Evolutionary conservation across 2,329 filamentous ascomycete species (phyloP), one percentile per base, ranked within the genome.

Genomic region (Phaeosphaeria sp.): DNA sequence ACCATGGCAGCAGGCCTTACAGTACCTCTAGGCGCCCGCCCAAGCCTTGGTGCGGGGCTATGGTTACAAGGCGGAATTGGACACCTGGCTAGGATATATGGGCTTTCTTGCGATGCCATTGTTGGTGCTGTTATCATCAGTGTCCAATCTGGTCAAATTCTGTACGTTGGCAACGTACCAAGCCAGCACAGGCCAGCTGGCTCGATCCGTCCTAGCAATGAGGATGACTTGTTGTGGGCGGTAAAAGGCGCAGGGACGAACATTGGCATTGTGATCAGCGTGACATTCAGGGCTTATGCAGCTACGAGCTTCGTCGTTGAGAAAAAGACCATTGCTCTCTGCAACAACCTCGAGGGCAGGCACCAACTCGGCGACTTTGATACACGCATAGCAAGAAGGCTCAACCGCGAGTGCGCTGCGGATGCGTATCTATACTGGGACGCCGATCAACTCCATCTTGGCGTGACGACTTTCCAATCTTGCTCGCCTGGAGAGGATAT

Each of bases 31-130:
- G 87, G 87, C 2, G 69, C 85, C 23, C 84, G 87, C 6, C 87
- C 87, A 60, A 89, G 86, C 62, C 85, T 89, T 23, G 87, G 87
- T 2, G 82, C 85, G 0, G 87, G 87, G 0, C 63, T 87, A 15
- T 89, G 85, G 85, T 77, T 90, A 47, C 86, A 89, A 77, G 87
- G 87, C 42, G 87, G 87, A 52, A 86, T 89, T 49, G 86, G 87
- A 1, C 85, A 88, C 62, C 75, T 87, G n/a, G 66, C 82, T 36
- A 79, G 86, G 56, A 54, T 79, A 9, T 72, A 86, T 60, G 86
- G 87, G 1, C 84, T 90, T 13, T 60, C 85, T 2, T 88, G 85
- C 62, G 87, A 89, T 61, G 69, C 81, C 46, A 83, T 89, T 46
- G 69, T 88, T n/a, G 86, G 87, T 60, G 86, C 83, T 20, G 80